phyloP scores from a whole-genome alignment of 352 stramenopile species.

The Phytophthora sojae region DNA sequence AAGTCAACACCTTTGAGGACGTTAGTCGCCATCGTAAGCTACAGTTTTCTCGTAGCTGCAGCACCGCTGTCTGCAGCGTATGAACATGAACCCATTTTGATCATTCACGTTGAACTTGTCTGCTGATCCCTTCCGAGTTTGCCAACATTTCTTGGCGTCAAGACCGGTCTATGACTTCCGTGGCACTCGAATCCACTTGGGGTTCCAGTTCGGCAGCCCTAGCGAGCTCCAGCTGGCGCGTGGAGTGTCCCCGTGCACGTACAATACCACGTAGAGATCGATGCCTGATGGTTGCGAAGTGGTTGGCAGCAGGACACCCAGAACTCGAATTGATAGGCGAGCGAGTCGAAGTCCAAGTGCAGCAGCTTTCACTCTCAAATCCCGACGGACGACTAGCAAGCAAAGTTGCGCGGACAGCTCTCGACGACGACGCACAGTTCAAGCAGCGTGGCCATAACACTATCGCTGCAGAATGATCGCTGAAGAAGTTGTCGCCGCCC shows the following conservation, averaged over 20 bases:
- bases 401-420: slow-evolving; percentile 11
- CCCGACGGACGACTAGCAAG: slow-evolving; percentile 1
- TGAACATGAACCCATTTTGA: slow-evolving; percentile 19
- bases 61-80: slow-evolving; percentile 14
- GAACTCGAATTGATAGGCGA: slow-evolving; percentile 12
- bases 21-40: slow-evolving; percentile 17
- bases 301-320: slow-evolving; percentile 11
- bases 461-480: slow-evolving; percentile 10
- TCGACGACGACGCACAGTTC: slow-evolving; percentile 5
- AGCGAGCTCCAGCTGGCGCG: slow-evolving; percentile 23
- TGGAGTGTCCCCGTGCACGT: slow-evolving; percentile 19
- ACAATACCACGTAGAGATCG: slow-evolving; percentile 26
- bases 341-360: not conserved
- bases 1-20: slow-evolving; percentile 14
- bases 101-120: slow-evolving; percentile 17
- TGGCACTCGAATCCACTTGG: slow-evolving; percentile 10
- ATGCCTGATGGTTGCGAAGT: slow-evolving; percentile 7
- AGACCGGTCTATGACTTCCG: slow-evolving; percentile 10
- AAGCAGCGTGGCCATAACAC: not conserved
- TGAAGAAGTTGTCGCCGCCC: slow-evolving; percentile 2
- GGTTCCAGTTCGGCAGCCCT: slow-evolving; percentile 16
- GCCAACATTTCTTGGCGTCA: slow-evolving; percentile 17
- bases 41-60: slow-evolving; percentile 11
- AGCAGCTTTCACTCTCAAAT: not conserved
- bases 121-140: slow-evolving; percentile 12